Percentiles rank a stretch among this genome's conserved stretches.
Conservation (phyloP, 768 basidiomycete species). For the Mycena chlorophos region DNA sequence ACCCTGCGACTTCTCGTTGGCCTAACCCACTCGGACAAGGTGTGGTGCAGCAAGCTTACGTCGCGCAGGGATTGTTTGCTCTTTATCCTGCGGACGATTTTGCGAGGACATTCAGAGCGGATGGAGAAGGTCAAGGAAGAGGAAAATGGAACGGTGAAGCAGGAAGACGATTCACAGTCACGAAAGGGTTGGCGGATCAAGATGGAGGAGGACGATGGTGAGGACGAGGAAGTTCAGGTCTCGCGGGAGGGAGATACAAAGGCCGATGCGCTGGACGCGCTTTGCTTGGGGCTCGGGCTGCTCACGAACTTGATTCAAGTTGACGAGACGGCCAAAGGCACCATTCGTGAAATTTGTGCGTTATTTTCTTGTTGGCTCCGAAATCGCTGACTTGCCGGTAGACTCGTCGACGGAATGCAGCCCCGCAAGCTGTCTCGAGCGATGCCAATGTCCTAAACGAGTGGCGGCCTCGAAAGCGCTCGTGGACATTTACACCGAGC, state of each 20-base stretch:
- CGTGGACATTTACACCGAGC: constrained; percentile 46
- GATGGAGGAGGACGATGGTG: constrained; percentile 13
- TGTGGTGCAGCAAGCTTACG: constrained; percentile 57
- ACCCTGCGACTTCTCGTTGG: constrained; percentile 69
- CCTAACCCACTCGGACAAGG: constrained; percentile 60
- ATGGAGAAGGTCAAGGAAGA: constrained; percentile 23
- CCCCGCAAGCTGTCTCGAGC: constrained; percentile 48
- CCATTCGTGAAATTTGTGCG: constrained; percentile 53
- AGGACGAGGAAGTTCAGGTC: constrained; percentile 13
- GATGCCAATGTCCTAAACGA: constrained; percentile 53
- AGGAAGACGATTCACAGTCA: constrained; percentile 7
- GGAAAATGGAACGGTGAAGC: constrained; percentile 18
- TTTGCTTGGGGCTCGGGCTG: constrained; percentile 75
- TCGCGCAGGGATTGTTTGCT: constrained; percentile 47
- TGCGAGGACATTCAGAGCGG: constrained; percentile 35
- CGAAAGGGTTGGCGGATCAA: constrained; percentile 15
- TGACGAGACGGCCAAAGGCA: constrained; percentile 46
- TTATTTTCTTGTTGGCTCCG: background rate
- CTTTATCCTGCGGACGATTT: constrained; percentile 49
- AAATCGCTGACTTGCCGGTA: background rate
- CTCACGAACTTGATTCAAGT: constrained; percentile 75
- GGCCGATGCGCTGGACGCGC: constrained; percentile 57
- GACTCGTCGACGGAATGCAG: constrained; percentile 38
- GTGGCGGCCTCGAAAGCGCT: constrained; percentile 53
- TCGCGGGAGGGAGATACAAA: constrained; percentile 26